A percentile compares a stretch with the other conserved stretches of the same genome.
phyloP scores from a whole-genome alignment of 1,284 basidiomycete species.

The Trichosporon sp. region DNA sequence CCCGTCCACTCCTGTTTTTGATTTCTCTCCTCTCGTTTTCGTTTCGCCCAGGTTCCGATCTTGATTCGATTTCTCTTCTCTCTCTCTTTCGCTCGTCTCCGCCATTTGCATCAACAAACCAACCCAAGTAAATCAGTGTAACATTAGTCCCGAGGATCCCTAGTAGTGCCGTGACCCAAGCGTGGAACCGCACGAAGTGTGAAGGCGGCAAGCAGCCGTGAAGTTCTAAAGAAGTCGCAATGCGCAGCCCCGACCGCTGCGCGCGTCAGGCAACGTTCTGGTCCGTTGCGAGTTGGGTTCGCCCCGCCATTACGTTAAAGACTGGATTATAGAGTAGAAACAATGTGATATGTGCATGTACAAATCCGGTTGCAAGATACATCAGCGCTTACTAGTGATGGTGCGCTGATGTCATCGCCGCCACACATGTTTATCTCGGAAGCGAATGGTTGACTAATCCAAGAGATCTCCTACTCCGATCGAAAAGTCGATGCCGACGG shows the following conservation, averaged over 20 bases:
- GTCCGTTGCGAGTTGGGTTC: not conserved
- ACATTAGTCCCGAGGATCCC: not conserved
- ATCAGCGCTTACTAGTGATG: not conserved
- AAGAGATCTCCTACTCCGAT: not conserved
- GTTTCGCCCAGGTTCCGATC: not conserved
- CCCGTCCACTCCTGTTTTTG: not conserved
- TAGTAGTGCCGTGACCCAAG: not conserved
- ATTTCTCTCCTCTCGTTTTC: not conserved
- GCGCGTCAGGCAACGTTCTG: not conserved
- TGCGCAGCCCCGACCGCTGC: not conserved
- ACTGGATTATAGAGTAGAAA: not conserved
- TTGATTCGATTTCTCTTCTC: slow-evolving; percentile 5
- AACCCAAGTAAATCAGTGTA: not conserved
- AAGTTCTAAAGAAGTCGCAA: not conserved
- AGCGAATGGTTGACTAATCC: slow-evolving; percentile 1
- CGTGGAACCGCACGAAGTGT: not conserved
- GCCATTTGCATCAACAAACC: not conserved
- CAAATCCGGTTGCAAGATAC: not conserved
- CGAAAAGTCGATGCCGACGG: not conserved
- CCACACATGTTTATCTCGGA: not conserved
- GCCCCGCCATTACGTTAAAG: not conserved
- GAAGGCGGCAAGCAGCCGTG: not conserved
- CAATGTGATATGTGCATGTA: slow-evolving; percentile 1
- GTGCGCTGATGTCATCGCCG: not conserved
- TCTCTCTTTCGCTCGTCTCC: not conserved